A percentile compares a stretch with the other conserved stretches of the same genome.
Evolutionary conservation across 2,329 filamentous ascomycete genomes (phyloP).

Genomic region (Ophiostoma sp.): DNA sequence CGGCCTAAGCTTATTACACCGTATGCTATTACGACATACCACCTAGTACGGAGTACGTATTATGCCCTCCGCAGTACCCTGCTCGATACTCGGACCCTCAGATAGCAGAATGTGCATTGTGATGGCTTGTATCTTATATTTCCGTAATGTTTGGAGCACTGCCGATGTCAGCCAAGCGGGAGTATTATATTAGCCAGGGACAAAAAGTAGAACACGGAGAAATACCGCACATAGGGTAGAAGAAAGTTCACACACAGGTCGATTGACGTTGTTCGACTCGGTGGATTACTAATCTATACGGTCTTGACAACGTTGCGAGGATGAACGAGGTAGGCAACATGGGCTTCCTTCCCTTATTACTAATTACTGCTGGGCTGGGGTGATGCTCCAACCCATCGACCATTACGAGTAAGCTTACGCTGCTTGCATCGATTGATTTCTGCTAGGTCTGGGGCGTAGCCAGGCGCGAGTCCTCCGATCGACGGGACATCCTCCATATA

Average conservation of each 20-base stretch:
- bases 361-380: background rate
- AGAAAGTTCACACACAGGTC: background rate
- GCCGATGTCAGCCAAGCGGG: background rate
- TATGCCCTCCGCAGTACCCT: too few relatives aligned
- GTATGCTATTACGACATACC: background rate
- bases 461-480: background rate
- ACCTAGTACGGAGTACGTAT: too few relatives aligned
- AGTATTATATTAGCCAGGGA: background rate
- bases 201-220: background rate
- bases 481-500: background rate
- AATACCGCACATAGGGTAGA: background rate
- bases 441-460: background rate
- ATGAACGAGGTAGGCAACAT: background rate
- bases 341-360: background rate
- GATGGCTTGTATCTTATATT: background rate
- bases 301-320: background rate
- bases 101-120: background rate
- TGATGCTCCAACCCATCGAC: background rate
- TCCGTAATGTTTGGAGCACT: background rate
- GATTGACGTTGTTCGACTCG: background rate
- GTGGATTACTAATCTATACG: background rate
- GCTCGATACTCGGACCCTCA: too few relatives aligned
- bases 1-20: background rate
- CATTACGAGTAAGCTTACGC: too few relatives aligned
- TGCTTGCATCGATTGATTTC: background rate